Percentiles rank a stretch among this genome's conserved stretches.
These are phyloP conservation scores for Lophiostoma macrostomum DNA, from an alignment of 495 filamentous ascomycete species.

Conservation along the genomic window DNA sequence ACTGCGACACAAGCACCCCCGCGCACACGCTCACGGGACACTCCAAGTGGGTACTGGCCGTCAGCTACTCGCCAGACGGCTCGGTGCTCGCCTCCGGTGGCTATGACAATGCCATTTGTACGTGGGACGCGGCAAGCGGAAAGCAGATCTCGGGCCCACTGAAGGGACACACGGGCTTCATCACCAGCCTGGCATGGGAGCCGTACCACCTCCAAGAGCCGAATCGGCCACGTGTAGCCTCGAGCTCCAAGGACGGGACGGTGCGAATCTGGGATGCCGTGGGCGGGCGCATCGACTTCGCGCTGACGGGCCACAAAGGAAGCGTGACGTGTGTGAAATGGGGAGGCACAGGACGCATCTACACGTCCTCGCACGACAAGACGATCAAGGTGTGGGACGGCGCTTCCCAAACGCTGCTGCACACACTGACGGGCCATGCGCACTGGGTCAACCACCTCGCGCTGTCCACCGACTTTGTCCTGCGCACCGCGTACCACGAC, in stretches of 20 bases:
- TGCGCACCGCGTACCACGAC: slow-evolving; percentile 84
- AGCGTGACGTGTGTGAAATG: slow-evolving; percentile 89
- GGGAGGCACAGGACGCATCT: slow-evolving; percentile 86
- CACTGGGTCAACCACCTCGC: slow-evolving; percentile 97
- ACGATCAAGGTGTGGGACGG: slow-evolving; percentile 90
- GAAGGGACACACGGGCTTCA: slow-evolving; percentile 90
- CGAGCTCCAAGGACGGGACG: slow-evolving; percentile 86
- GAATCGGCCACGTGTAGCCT: slow-evolving; percentile 75
- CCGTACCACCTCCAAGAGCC: slow-evolving; percentile 81
- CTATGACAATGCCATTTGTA: slow-evolving; percentile 86
- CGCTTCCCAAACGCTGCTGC: slow-evolving; percentile 69
- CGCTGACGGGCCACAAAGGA: slow-evolving; percentile 82
- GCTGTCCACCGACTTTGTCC: slow-evolving; percentile 86
- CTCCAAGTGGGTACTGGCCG: slow-evolving; percentile 86
- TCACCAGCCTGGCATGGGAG: slow-evolving; percentile 86
- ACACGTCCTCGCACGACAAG: slow-evolving; percentile 89
- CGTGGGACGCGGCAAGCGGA: slow-evolving; percentile 88
- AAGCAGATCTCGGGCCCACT: slow-evolving; percentile 70
- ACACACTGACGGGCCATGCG: slow-evolving; percentile 77
- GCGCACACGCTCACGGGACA: slow-evolving; percentile 88
- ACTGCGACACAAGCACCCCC: slow-evolving; percentile 91
- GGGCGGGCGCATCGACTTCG: slow-evolving; percentile 70
- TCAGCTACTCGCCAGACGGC: slow-evolving; percentile 82
- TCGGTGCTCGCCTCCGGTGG: slow-evolving; percentile 81
- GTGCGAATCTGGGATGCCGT: slow-evolving; percentile 85